Conservation (phyloP, 148 eudicot species). For the Camellia japonica region DNA sequence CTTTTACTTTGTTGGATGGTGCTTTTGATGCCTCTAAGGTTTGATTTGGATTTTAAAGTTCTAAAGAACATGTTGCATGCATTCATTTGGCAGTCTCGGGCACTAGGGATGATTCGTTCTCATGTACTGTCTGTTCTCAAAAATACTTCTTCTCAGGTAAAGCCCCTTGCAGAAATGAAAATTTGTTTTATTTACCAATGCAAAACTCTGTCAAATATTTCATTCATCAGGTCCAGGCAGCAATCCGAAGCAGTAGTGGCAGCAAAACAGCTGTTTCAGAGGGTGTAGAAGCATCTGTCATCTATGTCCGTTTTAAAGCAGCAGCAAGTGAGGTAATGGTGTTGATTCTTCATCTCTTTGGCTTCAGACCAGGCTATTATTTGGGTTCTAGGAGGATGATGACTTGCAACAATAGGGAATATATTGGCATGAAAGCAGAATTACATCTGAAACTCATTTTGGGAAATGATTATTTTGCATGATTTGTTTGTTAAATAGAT, state of each 20-base stretch:
- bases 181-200: background rate
- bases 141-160: constrained; percentile 88
- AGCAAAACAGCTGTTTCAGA: constrained; percentile 75
- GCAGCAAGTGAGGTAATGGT: constrained; percentile 92
- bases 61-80: constrained; percentile 15
- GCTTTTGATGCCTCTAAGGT: background rate
- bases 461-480: background rate
- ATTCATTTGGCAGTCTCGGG: constrained; percentile 77
- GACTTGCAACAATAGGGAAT: background rate
- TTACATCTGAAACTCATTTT: background rate
- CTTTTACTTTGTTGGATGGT: background rate
- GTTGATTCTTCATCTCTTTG: constrained; percentile 8
- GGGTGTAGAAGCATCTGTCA: constrained; percentile 89
- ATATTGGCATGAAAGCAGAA: background rate
- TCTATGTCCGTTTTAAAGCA: constrained; percentile 95
- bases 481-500: background rate
- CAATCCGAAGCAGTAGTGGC: constrained; percentile 63
- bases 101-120: constrained; percentile 84
- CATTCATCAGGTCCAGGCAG: constrained; percentile 64
- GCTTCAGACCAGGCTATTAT: constrained; percentile 7
- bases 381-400: constrained; percentile 2
- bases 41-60: constrained; percentile 2
- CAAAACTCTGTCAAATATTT: constrained; percentile 12
- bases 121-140: constrained; percentile 82
- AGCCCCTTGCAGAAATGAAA: constrained; percentile 3